These are phyloP conservation scores for Aspergillus nomiae DNA, from an alignment of 2,329 filamentous ascomycete genomes.

Conservation along the genomic window DNA sequence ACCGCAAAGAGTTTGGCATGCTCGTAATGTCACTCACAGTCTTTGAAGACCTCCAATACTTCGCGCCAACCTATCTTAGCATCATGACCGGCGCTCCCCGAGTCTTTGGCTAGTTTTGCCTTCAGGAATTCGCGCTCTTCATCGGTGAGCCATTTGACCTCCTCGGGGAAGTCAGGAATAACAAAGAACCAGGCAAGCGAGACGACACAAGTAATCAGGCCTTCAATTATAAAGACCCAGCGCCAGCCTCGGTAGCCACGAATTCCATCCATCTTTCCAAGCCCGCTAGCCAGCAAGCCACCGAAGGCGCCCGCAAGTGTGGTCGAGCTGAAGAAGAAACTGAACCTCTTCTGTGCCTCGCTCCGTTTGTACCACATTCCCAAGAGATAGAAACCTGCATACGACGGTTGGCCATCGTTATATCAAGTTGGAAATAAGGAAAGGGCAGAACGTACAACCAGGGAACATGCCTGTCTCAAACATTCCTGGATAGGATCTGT, in stretches of 20 bases:
- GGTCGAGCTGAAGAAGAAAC: slow-evolving; percentile 84
- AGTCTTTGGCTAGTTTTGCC: slow-evolving; percentile 67
- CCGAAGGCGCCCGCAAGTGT: slow-evolving; percentile 65
- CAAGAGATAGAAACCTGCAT: slow-evolving; percentile 60
- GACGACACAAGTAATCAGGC: slow-evolving; percentile 63
- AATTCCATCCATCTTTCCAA: slow-evolving; percentile 59
- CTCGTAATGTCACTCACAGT: slow-evolving; percentile 50
- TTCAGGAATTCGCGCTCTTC: slow-evolving; percentile 49
- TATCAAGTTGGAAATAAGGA: not conserved
- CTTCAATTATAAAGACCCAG: slow-evolving; percentile 63
- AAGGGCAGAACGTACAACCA: slow-evolving; percentile 53
- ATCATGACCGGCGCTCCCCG: slow-evolving; percentile 67
- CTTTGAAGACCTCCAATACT: slow-evolving; percentile 66
- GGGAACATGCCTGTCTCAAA: slow-evolving; percentile 73
- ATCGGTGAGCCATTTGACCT: slow-evolving; percentile 70
- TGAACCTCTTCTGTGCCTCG: slow-evolving; percentile 89
- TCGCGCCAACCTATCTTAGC: slow-evolving; percentile 62
- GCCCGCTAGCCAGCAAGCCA: slow-evolving; percentile 61
- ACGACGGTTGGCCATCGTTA: slow-evolving; percentile 34
- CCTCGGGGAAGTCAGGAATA: slow-evolving; percentile 74
- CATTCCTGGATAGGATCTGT: slow-evolving; percentile 35
- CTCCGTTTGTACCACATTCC: slow-evolving; percentile 81
- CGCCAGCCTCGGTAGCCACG: slow-evolving; percentile 59
- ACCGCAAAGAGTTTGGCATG: not conserved
- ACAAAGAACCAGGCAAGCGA: slow-evolving; percentile 64